Evolutionary conservation across 2,329 filamentous ascomycete genomes (phyloP).

Genomic region (Microcera coccophila): DNA sequence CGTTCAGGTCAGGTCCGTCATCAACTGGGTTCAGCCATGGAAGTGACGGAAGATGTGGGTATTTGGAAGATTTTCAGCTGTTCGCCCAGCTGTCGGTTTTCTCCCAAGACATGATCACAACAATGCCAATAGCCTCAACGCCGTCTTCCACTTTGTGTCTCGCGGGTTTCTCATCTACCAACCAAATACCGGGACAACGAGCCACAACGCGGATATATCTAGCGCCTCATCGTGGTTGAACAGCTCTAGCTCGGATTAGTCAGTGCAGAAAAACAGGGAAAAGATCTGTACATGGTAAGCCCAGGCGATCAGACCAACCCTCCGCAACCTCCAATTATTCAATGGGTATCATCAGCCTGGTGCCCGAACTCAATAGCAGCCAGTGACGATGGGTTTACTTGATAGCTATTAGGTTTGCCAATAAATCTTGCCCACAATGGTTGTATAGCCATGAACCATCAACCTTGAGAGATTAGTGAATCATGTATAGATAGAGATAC

Average conservation of each 20-base stretch:
- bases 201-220: neutral
- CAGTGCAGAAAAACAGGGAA: neutral
- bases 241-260: neutral
- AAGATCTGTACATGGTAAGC: too few relatives aligned
- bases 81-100: neutral
- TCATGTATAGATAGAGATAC: too few relatives aligned
- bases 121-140: conserved; percentile 1
- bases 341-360: too few relatives aligned
- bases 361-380: too few relatives aligned
- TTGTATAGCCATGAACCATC: too few relatives aligned
- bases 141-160: neutral
- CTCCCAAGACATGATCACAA: neutral
- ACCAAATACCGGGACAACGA: neutral
- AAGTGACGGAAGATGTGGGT: neutral
- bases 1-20: conserved; percentile 17
- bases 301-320: too few relatives aligned
- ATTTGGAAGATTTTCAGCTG: neutral
- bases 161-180: neutral
- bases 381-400: too few relatives aligned
- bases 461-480: too few relatives aligned
- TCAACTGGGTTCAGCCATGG: neutral
- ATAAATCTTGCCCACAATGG: too few relatives aligned
- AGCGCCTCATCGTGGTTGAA: neutral
- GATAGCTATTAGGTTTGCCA: too few relatives aligned
- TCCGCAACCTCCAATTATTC: too few relatives aligned